Conservation (phyloP, 371 early-diverging fungal genomes). For the Nematocida ausubeli region DNA sequence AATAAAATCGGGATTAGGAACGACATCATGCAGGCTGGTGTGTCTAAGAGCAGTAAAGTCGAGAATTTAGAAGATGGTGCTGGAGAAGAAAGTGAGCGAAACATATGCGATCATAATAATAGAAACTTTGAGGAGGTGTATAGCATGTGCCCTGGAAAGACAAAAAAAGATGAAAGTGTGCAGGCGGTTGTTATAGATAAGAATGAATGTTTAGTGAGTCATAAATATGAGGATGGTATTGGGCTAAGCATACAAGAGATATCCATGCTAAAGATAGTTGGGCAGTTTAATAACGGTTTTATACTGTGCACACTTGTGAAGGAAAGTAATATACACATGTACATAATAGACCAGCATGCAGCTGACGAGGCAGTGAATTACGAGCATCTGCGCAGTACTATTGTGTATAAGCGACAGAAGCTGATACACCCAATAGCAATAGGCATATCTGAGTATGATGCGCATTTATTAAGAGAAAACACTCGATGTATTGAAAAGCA, state of each 20-base stretch:
- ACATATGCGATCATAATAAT: not conserved
- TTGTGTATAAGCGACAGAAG: slow-evolving; percentile 70
- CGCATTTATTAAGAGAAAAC: slow-evolving; percentile 74
- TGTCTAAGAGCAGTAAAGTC: not conserved
- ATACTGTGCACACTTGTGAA: slow-evolving; percentile 73
- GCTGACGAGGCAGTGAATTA: slow-evolving; percentile 92
- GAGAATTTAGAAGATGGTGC: not conserved
- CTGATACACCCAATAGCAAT: slow-evolving; percentile 70
- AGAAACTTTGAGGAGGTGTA: not conserved
- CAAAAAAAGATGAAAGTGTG: not conserved
- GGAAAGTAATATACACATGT: slow-evolving; percentile 71
- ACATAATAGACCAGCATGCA: slow-evolving; percentile 94
- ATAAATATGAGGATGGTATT: not conserved
- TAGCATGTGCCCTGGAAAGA: not conserved
- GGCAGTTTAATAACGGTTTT: slow-evolving; percentile 96
- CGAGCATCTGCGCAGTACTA: slow-evolving; percentile 70
- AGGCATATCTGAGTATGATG: slow-evolving; percentile 75
- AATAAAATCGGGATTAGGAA: not conserved
- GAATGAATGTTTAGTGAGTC: not conserved
- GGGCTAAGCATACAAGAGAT: slow-evolving; percentile 74
- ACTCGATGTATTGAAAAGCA: slow-evolving; percentile 70
- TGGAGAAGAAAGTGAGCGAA: not conserved
- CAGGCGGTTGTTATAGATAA: slow-evolving; percentile 4
- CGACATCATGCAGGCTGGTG: not conserved
- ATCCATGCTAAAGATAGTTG: slow-evolving; percentile 75